These are phyloP conservation scores for Pleurotus citrinopileatus DNA, from an alignment of 768 basidiomycete species.

Conservation along the genomic window DNA sequence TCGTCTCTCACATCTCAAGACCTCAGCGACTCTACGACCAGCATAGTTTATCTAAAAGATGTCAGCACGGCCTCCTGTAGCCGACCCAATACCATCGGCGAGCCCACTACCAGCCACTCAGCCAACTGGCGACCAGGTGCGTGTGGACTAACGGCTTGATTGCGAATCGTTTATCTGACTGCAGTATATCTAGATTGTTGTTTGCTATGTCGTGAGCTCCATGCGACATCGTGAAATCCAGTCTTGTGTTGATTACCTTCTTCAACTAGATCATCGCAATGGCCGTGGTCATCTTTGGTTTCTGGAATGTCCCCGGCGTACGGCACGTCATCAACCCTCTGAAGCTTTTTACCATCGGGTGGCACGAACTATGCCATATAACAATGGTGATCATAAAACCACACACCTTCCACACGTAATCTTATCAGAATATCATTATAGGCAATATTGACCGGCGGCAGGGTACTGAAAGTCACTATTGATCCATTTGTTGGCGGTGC, in stretches of 20 bases:
- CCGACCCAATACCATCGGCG: constrained; percentile 38
- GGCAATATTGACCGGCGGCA: constrained; percentile 80
- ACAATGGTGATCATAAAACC: constrained; percentile 49
- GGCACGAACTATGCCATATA: constrained; percentile 87
- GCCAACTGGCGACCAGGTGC: constrained; percentile 72
- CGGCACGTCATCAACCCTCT: constrained; percentile 79
- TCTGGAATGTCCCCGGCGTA: constrained; percentile 84
- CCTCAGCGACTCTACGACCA: constrained; percentile 11
- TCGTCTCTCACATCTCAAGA: constrained; percentile 11
- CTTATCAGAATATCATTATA: constrained; percentile 21
- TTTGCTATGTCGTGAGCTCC: constrained; percentile 68
- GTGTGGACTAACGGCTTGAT: constrained; percentile 20
- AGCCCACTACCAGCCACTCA: constrained; percentile 34
- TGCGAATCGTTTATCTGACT: constrained; percentile 13
- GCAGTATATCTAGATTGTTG: constrained; percentile 51
- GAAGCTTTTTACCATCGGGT: constrained; percentile 85
- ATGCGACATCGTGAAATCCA: constrained; percentile 10
- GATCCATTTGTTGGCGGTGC: constrained; percentile 81
- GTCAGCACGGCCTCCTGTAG: constrained; percentile 37
- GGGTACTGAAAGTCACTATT: constrained; percentile 76
- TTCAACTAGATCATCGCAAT: constrained; percentile 70
- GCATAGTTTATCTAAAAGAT: constrained; percentile 13
- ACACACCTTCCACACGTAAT: not conserved
- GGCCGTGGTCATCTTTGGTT: constrained; percentile 81
- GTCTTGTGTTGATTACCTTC: constrained; percentile 11